Evolutionary conservation across 805 yeast genomes (phyloP), one percentile per base, ranked within the genome.

Genomic region (Komagataella phaffii): DNA sequence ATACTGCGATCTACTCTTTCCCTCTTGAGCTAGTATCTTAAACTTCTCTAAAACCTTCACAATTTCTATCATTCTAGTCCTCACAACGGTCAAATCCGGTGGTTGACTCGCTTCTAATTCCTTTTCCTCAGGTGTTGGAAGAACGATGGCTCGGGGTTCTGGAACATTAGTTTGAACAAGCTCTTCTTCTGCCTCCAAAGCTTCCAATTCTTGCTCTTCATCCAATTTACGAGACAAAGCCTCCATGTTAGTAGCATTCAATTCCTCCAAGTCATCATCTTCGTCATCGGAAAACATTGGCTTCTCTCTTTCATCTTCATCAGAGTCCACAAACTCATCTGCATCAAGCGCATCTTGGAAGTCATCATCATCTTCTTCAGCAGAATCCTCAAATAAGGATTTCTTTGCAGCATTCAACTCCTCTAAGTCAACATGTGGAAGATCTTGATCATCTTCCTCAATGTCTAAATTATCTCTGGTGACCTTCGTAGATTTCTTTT

Each of bases 31-130:
- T 60, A 88, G 64, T 50, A 72, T 83, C 63, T 81, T 82, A 71
- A 91, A 88, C 67, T 91, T 88, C 66, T 91, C 97, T 59, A 93
- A 76, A 17, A 91, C 96, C 65, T 90, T 90, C 50, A 90, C 91
- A 56, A 95, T 80, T 71, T 93, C 99, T 59, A 91, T 81, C 85
- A 93, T 91, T 70, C 99, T 81, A 17, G 96, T 88, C 69, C 98
- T 81, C 6, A 87, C 77, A 59, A 86, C 74, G 6, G 89, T 86
- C 49, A 90, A 75, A 64, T 89, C 96, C 58, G 81, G 81, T 48
- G 88, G 83, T 10, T 64, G 61, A 14, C 74, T 75, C 30, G 72
- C 71, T 57, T 73, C 74, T 36, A 59, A 52, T 51, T 74, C 77
- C 59, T 82, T 85, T 61, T 82, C 88, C 56, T 75, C 83, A 23